Evolutionary conservation across 2,329 filamentous ascomycete genomes (phyloP).

Genomic region (Pseudocercospora ulei): DNA sequence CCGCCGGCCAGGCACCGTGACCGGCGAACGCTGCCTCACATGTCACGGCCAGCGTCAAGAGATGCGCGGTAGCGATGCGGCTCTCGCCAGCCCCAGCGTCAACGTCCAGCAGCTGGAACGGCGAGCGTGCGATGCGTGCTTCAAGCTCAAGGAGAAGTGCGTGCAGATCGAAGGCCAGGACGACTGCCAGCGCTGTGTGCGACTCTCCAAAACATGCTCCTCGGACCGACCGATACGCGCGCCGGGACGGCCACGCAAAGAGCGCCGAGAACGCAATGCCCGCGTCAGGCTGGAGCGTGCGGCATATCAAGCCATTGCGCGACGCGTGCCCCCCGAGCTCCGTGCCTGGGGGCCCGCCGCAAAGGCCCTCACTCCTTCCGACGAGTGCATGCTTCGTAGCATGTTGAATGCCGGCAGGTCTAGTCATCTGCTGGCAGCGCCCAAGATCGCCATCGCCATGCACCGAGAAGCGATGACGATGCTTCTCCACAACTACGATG

Average conservation of each 20-base stretch:
- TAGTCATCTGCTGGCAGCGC: constrained; percentile 3
- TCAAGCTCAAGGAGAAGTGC: constrained; percentile 13
- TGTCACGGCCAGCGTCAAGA: too few relatives aligned
- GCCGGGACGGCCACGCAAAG: constrained; percentile 8
- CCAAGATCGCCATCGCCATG: too few relatives aligned
- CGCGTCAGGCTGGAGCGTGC: not conserved
- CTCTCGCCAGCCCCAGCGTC: too few relatives aligned
- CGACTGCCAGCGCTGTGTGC: constrained; percentile 7
- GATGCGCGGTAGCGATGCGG: too few relatives aligned
- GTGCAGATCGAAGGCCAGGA: not conserved
- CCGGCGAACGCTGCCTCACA: too few relatives aligned
- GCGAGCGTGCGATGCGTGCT: constrained; percentile 12
- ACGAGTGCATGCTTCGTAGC: constrained; percentile 3
- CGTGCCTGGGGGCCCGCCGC: not conserved
- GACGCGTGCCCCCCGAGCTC: not conserved
- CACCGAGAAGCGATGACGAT: not conserved
- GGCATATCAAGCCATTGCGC: not conserved
- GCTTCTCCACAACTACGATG: constrained; percentile 8
- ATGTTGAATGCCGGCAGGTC: constrained; percentile 1
- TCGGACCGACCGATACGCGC: constrained; percentile 6
- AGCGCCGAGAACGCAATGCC: not conserved
- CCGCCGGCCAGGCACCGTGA: too few relatives aligned
- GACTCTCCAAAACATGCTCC: constrained; percentile 9
- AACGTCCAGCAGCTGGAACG: too few relatives aligned
- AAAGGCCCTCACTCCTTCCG: not conserved